phyloP scores from a whole-genome alignment of 345 rosid genomes.

The Theobroma cacao region DNA sequence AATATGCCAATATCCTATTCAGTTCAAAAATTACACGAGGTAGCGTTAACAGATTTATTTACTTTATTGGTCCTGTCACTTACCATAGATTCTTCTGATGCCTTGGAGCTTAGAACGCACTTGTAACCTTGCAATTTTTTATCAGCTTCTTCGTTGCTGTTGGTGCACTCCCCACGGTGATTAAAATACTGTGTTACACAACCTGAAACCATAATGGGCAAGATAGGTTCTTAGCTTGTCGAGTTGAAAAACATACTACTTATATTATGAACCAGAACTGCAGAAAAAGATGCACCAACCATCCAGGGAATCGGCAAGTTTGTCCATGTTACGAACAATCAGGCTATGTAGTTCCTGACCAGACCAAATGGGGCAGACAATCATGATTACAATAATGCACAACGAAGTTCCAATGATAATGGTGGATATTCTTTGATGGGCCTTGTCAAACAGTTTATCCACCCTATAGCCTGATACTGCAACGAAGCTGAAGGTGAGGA shows the following conservation, averaged over 20 bases:
- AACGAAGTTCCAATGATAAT: constrained; percentile 58
- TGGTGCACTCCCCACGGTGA: constrained; percentile 1
- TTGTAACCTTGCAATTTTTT: constrained; percentile 36
- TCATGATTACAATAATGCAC: constrained; percentile 56
- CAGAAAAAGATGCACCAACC: constrained; percentile 32
- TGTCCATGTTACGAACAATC: constrained; percentile 54
- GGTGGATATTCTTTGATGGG: constrained; percentile 63
- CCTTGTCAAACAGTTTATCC: constrained; percentile 51
- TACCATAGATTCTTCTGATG: constrained; percentile 48
- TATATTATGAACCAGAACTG: not conserved
- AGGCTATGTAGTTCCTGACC: constrained; percentile 69
- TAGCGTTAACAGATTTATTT: not conserved
- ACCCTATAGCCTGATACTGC: constrained; percentile 65
- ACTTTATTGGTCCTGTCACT: not conserved
- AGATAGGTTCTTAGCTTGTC: not conserved
- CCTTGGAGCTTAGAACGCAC: constrained; percentile 45
- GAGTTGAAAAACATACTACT: not conserved
- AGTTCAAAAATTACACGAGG: not conserved
- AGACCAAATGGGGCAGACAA: constrained; percentile 74
- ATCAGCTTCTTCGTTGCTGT: constrained; percentile 14
- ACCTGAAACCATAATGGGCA: constrained; percentile 29
- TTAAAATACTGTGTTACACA: constrained; percentile 33
- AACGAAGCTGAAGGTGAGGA: constrained; percentile 73
- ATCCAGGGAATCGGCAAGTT: constrained; percentile 58
- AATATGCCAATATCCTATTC: not conserved